Evolutionary conservation across 169 alveolate species (phyloP).

Genomic region (Blepharisma undulans): DNA sequence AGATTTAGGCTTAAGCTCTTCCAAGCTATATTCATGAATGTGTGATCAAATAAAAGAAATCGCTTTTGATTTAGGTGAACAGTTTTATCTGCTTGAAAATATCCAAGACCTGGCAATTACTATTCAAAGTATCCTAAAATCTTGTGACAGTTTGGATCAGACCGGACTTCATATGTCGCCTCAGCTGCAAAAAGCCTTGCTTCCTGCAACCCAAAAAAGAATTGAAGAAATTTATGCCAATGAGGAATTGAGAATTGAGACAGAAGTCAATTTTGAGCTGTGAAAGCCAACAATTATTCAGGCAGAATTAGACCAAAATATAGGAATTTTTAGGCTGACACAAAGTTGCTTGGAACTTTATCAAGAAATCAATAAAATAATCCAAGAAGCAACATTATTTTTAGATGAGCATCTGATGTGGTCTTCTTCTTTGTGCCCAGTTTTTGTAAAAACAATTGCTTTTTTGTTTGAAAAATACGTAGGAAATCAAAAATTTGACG

Average conservation of each 20-base stretch:
- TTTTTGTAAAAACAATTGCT: background rate
- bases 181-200: background rate
- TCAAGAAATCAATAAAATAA: background rate
- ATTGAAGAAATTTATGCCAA: slow-evolving; percentile 25
- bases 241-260: slow-evolving; percentile 18
- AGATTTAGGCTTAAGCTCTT: background rate
- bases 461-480: background rate
- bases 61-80: slow-evolving; percentile 23
- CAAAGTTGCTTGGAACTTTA: background rate
- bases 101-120: background rate
- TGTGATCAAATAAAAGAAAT: background rate
- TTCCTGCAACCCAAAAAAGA: slow-evolving; percentile 17
- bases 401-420: background rate
- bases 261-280: background rate
- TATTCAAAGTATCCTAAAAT: background rate
- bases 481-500: slow-evolving; percentile 5
- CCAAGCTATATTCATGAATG: background rate
- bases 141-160: slow-evolving; percentile 3
- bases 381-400: background rate
- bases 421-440: background rate
- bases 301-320: background rate
- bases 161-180: background rate
- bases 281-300: slow-evolving; percentile 30
- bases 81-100: background rate
- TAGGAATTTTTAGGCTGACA: background rate